phyloP scores from a whole-genome alignment of 2,329 filamentous ascomycete genomes.

The Cladobotryum mycophilum region DNA sequence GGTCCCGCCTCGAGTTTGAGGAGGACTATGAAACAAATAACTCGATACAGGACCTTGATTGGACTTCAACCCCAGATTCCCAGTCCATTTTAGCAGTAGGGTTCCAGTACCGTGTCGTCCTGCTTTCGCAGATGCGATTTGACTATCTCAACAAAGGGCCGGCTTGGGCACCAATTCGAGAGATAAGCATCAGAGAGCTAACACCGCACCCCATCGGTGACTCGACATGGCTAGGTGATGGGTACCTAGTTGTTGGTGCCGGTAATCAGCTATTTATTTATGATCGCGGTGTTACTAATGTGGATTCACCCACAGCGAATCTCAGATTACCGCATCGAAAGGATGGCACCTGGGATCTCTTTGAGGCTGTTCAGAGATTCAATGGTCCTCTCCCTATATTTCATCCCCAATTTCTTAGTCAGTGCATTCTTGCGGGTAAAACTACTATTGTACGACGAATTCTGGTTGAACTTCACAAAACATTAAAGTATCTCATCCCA shows the following conservation, averaged over 20 bases:
- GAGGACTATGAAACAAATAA: slow-evolving; percentile 68
- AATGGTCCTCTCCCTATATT: slow-evolving; percentile 87
- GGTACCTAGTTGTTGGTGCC: slow-evolving; percentile 78
- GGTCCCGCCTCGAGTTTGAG: slow-evolving; percentile 73
- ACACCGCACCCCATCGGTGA: slow-evolving; percentile 90
- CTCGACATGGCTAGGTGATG: slow-evolving; percentile 82
- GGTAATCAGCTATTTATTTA: slow-evolving; percentile 89
- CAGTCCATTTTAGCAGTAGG: slow-evolving; percentile 90
- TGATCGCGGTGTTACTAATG: slow-evolving; percentile 64
- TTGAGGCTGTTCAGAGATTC: slow-evolving; percentile 73
- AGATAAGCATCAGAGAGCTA: slow-evolving; percentile 72
- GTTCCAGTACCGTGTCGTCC: slow-evolving; percentile 75
- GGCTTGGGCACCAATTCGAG: slow-evolving; percentile 81
- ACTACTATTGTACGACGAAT: slow-evolving; percentile 63
- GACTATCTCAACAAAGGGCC: slow-evolving; percentile 84
- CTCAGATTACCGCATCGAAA: slow-evolving; percentile 43
- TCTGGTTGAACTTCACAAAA: slow-evolving; percentile 64
- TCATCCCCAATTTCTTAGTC: slow-evolving; percentile 83
- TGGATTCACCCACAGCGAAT: slow-evolving; percentile 51
- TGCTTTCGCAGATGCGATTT: slow-evolving; percentile 83
- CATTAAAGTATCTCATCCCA: slow-evolving; percentile 74
- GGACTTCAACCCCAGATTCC: slow-evolving; percentile 84
- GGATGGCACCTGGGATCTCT: slow-evolving; percentile 59
- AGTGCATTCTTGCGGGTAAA: slow-evolving; percentile 81
- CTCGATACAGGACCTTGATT: slow-evolving; percentile 79